Percentiles rank a stretch among this genome's conserved stretches.
Conservation (phyloP, 2,329 filamentous ascomycete genomes). For the Colletotrichum costaricense region DNA sequence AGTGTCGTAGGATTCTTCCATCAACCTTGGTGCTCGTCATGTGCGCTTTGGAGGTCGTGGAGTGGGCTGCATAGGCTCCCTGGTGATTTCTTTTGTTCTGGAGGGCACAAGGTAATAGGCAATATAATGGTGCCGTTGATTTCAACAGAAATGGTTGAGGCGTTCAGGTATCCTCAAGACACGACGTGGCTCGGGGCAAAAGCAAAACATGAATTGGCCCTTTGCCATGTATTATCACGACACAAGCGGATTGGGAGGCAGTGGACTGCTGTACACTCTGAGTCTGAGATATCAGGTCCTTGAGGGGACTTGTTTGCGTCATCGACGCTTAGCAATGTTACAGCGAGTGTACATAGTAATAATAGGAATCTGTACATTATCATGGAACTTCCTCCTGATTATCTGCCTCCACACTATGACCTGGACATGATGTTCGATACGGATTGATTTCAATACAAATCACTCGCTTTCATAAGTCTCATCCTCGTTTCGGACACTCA, state of each 20-base stretch:
- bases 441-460: conserved; percentile 44
- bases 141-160: not conserved
- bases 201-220: not conserved
- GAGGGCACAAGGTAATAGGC: not conserved
- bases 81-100: conserved; percentile 6
- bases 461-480: too few relatives aligned
- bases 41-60: conserved; percentile 89
- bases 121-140: not conserved
- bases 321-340: not conserved
- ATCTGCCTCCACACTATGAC: too few relatives aligned
- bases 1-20: conserved; percentile 79
- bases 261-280: not conserved
- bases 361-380: not conserved
- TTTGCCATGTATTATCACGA: conserved; percentile 1
- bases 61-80: conserved; percentile 73
- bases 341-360: not conserved
- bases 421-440: conserved; percentile 45
- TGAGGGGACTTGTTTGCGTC: not conserved
- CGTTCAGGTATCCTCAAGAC: conserved; percentile 6
- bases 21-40: conserved; percentile 92
- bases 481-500: too few relatives aligned
- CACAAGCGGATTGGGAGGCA: not conserved
- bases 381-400: not conserved
- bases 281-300: not conserved
- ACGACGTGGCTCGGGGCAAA: not conserved